Conservation (phyloP, 1,284 basidiomycete genomes). For the Heterobasidion annosum region DNA sequence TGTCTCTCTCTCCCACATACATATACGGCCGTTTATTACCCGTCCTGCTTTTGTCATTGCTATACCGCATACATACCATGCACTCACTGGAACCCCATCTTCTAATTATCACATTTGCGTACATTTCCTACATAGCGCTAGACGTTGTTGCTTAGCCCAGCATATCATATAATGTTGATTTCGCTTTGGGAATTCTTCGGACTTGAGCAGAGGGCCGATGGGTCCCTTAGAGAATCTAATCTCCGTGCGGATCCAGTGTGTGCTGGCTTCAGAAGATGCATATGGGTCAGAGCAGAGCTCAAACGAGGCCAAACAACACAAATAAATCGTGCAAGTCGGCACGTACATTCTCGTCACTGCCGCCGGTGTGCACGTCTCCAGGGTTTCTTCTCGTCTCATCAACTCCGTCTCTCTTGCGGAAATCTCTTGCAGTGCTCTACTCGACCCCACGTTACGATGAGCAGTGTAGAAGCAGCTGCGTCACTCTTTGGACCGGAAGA, state of each 20-base stretch:
- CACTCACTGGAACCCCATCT: constrained; percentile 1
- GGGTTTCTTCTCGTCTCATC: not conserved
- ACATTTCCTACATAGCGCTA: not conserved
- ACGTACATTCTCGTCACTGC: not conserved
- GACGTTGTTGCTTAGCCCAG: not conserved
- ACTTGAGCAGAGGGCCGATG: too few relatives aligned
- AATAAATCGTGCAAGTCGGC: not conserved
- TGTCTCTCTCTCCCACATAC: constrained; percentile 2
- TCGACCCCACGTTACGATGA: constrained; percentile 27
- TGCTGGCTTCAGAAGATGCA: too few relatives aligned
- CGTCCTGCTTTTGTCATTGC: not conserved
- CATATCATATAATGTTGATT: too few relatives aligned
- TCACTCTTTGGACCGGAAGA: constrained; percentile 64
- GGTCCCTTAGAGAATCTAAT: not conserved
- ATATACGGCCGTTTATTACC: constrained; percentile 1
- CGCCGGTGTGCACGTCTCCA: not conserved
- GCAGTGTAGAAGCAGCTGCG: constrained; percentile 64
- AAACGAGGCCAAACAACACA: constrained; percentile 1
- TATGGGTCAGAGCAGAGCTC: not conserved
- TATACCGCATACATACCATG: not conserved
- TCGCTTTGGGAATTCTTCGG: too few relatives aligned
- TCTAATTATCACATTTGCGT: not conserved
- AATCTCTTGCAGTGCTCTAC: not conserved
- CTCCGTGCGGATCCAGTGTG: too few relatives aligned
- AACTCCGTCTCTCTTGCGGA: not conserved